phyloP scores from a whole-genome alignment of 23 red algal genomes.

The Agarophyton chilense region DNA sequence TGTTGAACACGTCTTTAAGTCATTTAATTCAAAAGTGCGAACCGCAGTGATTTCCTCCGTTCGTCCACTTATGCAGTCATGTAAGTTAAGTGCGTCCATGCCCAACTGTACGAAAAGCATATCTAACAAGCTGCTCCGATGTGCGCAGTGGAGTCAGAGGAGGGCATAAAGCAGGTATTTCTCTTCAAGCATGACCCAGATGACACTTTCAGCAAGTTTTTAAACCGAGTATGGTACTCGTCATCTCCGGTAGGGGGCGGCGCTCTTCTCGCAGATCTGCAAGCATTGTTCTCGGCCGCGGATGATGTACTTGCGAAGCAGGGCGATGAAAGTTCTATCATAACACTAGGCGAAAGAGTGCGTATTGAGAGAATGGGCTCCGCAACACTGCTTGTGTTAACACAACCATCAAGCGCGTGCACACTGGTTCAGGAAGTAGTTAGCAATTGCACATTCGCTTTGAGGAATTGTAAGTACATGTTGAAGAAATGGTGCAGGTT shows the following conservation, averaged over 20 bases:
- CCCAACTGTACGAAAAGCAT: not conserved
- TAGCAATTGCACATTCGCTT: constrained; percentile 2
- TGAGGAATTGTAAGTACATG: constrained; percentile 41
- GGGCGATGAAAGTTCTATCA: constrained; percentile 33
- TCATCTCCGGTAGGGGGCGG: constrained; percentile 2
- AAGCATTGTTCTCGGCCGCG: constrained; percentile 50
- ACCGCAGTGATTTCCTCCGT: constrained; percentile 44
- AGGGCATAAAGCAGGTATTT: constrained; percentile 25
- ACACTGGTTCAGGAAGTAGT: constrained; percentile 30
- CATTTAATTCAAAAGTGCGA: constrained; percentile 38
- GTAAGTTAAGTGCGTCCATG: constrained; percentile 22
- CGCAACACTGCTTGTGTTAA: constrained; percentile 52
- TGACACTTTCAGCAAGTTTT: constrained; percentile 24
- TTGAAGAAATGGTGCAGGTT: not conserved
- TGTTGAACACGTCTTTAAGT: constrained; percentile 60
- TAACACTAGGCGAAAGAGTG: constrained; percentile 40
- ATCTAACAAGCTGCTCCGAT: not conserved
- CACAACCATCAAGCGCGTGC: constrained; percentile 35
- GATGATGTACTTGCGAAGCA: constrained; percentile 53
- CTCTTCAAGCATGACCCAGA: constrained; percentile 29
- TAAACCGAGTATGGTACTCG: constrained; percentile 52
- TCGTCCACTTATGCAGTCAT: constrained; percentile 44
- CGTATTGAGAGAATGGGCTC: constrained; percentile 45
- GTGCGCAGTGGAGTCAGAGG: constrained; percentile 34
- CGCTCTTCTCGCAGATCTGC: constrained; percentile 50